Evolutionary conservation across 192 early-diverging fungal species (phyloP), one percentile per base, ranked within the genome.

Genomic region (Gigaspora rosea): DNA sequence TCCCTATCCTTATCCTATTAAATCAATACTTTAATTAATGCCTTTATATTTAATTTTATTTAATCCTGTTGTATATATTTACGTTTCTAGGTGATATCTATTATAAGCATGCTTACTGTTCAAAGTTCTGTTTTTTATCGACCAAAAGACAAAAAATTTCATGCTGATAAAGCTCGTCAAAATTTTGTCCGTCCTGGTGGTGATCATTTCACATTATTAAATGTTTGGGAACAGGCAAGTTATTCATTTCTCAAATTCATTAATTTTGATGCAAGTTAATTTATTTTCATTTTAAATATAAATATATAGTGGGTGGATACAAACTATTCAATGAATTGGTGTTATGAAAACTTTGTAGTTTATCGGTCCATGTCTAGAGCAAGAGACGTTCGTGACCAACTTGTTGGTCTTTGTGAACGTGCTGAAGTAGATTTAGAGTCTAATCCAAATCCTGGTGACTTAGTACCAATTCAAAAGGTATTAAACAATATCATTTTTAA

Each of bases 321-420:
- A 8, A 93, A 94, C 68, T 99, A 94, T 82, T 95, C 93, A 63
- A 92, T 92, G 79, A 88, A 92, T 73, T 99, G 96, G 96, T 99
- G 97, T 84, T 92, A 92, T 80, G 97, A 99, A 78, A 98, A 99
- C 81, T 99, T 93, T 85, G 91, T 99, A 70, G 96, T 98, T 79
- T 90, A 95, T 74, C 87, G 94, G 20, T 93, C 96, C 36, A 90
- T 99, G 89, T 92, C 91, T 47, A 88, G 94, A 18, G 96, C 94
- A 3, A 90, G 94, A 73, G 95, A 97, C 80, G 88, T 99, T 27
- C 90, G 97, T 3, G 96, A 99, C 74, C 97, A 99, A 83, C 87
- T 99, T 70, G 88, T 96, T 16, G 90, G 89, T 6, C 82, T 99
- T 51, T 92, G 97, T 90, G 97, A 98, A 76, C 90, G 96, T 33